Evolutionary conservation across 192 early-diverging fungal species (phyloP).

Genomic region (Linderina pennispora): DNA sequence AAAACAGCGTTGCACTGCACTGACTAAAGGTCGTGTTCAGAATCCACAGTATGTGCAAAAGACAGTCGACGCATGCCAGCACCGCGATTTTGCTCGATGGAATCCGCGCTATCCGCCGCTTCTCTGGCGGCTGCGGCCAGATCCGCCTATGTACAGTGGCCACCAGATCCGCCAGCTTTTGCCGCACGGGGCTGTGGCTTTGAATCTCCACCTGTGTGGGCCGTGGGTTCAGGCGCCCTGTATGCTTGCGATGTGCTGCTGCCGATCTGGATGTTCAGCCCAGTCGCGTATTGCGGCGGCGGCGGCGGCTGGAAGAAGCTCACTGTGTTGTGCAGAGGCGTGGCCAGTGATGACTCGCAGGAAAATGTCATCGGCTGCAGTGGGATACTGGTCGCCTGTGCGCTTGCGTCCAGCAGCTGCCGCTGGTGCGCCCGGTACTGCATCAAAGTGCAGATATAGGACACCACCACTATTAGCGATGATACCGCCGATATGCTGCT

Average conservation of each 20-base stretch:
- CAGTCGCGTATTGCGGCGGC: no score
- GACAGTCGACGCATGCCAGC: slow-evolving; percentile 25
- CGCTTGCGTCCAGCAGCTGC: slow-evolving; percentile 15
- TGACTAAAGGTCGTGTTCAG: slow-evolving; percentile 12
- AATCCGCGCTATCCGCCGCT: slow-evolving; percentile 11
- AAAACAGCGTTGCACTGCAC: slow-evolving; percentile 30
- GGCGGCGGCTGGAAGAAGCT: no score
- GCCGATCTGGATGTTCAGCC: no score
- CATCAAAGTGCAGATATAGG: slow-evolving; percentile 21
- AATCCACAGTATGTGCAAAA: slow-evolving; percentile 32
- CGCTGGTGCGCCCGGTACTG: slow-evolving; percentile 35
- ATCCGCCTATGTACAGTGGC: no score
- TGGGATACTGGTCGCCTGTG: not conserved
- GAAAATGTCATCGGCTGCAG: slow-evolving; percentile 14
- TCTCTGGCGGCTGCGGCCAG: not conserved
- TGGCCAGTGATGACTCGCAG: slow-evolving; percentile 33
- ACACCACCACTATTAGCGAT: slow-evolving; percentile 26
- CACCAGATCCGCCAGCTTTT: no score
- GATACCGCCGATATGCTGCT: slow-evolving; percentile 30
- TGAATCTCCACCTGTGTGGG: no score
- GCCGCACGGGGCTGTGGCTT: no score
- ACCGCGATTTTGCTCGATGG: slow-evolving; percentile 39
- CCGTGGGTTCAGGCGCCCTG: no score
- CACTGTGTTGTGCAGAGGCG: no score
- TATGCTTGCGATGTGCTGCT: no score